Evolutionary conservation across 139 green algal genomes (phyloP).

Genomic region (Tetradesmus obliquus): DNA sequence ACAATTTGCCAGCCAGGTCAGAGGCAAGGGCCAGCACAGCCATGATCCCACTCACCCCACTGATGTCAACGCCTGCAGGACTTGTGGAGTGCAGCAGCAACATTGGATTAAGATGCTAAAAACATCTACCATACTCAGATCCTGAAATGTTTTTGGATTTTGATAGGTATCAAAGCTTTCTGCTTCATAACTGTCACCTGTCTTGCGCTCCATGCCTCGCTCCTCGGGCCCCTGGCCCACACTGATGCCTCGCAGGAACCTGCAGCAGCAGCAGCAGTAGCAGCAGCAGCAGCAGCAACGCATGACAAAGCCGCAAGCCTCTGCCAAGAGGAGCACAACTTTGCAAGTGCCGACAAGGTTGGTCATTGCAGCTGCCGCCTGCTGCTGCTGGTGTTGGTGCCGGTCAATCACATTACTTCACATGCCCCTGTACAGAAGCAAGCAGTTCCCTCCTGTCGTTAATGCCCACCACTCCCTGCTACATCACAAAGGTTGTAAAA

Average conservation of each 20-base stretch:
- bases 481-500: too few relatives aligned
- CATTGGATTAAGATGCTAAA: not conserved
- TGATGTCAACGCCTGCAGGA: conserved; percentile 93
- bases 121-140: not conserved
- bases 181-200: not conserved
- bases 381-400: too few relatives aligned
- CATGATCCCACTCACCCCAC: conserved; percentile 96
- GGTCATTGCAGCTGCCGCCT: not conserved
- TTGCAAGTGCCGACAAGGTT: too few relatives aligned
- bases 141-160: not conserved
- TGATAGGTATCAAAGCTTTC: not conserved
- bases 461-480: too few relatives aligned
- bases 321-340: not conserved
- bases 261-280: conserved; percentile 29
- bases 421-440: too few relatives aligned
- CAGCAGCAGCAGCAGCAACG: not conserved
- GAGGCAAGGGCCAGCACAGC: conserved; percentile 96
- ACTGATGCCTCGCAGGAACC: conserved; percentile 90
- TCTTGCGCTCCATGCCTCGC: conserved; percentile 72
- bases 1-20: conserved; percentile 75
- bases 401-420: too few relatives aligned
- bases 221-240: conserved; percentile 83
- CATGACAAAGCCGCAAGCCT: not conserved
- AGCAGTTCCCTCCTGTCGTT: too few relatives aligned
- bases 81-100: not conserved